Evolutionary conservation across 2,329 filamentous ascomycete genomes (phyloP), one percentile per base, ranked within the genome.

Genomic region (Cladosporium sp.): DNA sequence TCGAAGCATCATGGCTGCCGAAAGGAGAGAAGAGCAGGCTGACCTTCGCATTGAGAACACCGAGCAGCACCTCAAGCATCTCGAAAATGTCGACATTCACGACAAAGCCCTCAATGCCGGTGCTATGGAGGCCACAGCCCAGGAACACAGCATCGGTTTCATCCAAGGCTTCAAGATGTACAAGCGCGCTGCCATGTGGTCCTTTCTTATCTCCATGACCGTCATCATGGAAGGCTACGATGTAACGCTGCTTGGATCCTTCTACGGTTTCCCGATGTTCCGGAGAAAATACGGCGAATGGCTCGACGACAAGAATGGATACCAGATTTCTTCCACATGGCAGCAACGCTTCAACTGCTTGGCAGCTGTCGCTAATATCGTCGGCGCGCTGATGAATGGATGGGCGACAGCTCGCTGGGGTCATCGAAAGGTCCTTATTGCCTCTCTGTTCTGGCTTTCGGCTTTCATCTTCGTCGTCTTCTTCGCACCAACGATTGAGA

Each of bases 111-210:
- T 56, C 54, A 56, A 56, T 5, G 54, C 22, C 9, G 20, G 54
- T 20, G 78, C 78, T 37, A 74, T 73, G 56, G 70, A 69, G 19
- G 78, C 78, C 8, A 77, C 77, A 5, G 77, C 79, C 43, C 77
- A 76, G 59, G 78, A 81, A 64, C 77, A 78, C 61, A 75, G 70
- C 50, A 79, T 81, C 76, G 77, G 75, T 6, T 77, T 96, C 59
- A 70, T 83, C 70, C 85, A 96, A 76, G 91, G 90, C 62, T 81
- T 96, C 72, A 85, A 80, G 69, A 80, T 93, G 28, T 96, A 96
- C 70, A 91, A 90, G 59, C 93, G 95, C 77, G 92, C 92, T 19
- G 87, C 95, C 58, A 82, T 78, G 20, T 96, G 90, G 90, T 90
- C 87, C 67, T 56, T 56, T 17, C 15, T 56, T 14, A 58, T 74